phyloP scores from a whole-genome alignment of 1,284 basidiomycete species.

The Ganoderma sp. region DNA sequence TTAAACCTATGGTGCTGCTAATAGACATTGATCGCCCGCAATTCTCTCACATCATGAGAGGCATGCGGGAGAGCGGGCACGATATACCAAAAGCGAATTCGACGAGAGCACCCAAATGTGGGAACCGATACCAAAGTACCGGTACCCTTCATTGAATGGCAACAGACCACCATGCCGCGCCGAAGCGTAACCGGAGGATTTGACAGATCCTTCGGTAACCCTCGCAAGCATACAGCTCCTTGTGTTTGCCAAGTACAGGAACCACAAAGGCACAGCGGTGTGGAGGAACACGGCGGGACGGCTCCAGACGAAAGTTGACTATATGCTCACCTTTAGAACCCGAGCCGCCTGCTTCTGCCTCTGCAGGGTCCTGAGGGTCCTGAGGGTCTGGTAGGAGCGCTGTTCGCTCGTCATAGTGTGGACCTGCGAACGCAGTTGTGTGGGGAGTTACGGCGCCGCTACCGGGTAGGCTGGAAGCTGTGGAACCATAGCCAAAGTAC shows the following conservation, averaged over 20 bases:
- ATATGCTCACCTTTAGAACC: slow-evolving; percentile 5
- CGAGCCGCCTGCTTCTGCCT: slow-evolving; percentile 6
- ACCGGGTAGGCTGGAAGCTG: slow-evolving; percentile 7
- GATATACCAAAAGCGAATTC: background rate
- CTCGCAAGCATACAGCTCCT: background rate
- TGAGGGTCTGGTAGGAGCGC: slow-evolving; percentile 5
- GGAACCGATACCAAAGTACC: background rate
- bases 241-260: background rate
- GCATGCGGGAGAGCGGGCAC: background rate
- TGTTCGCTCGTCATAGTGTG: background rate
- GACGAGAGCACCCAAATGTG: background rate
- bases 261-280: background rate
- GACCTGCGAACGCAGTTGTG: background rate
- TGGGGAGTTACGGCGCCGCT: slow-evolving; percentile 12
- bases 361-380: background rate
- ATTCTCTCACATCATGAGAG: background rate
- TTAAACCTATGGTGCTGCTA: background rate
- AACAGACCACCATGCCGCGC: background rate
- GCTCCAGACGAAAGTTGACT: background rate
- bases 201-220: background rate
- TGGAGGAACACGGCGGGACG: too few species aligned
- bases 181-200: background rate
- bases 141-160: slow-evolving; percentile 1
- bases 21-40: background rate
- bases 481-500: slow-evolving; percentile 3